Conservation (phyloP, 495 filamentous ascomycete species). For the Neurospora sp. region DNA sequence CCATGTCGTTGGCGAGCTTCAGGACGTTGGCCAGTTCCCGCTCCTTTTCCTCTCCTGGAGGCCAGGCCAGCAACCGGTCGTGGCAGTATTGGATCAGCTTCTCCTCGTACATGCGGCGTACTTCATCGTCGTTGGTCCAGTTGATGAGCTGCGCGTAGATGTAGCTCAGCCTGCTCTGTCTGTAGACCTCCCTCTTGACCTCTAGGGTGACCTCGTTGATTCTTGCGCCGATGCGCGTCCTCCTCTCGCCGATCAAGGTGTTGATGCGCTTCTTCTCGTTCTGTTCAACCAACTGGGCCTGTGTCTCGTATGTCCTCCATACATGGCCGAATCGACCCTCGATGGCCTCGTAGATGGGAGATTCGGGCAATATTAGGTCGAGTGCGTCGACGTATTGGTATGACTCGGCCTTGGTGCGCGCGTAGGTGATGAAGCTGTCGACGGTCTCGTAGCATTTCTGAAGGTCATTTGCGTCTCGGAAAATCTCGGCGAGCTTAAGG, state of each 20-base stretch:
- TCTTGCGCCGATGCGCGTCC: conserved; percentile 78
- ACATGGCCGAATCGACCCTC: conserved; percentile 82
- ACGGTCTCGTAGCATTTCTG: conserved; percentile 68
- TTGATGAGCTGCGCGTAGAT: conserved; percentile 76
- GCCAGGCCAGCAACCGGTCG: conserved; percentile 60
- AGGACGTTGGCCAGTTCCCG: conserved; percentile 58
- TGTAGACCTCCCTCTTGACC: conserved; percentile 76
- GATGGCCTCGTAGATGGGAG: conserved; percentile 66
- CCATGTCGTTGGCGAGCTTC: conserved; percentile 76
- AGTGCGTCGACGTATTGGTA: conserved; percentile 64
- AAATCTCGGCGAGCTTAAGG: conserved; percentile 64
- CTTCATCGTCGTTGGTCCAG: conserved; percentile 80
- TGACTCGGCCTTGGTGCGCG: conserved; percentile 59
- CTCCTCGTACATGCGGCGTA: conserved; percentile 78
- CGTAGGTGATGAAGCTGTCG: conserved; percentile 67
- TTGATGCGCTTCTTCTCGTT: conserved; percentile 91
- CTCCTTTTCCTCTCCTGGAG: conserved; percentile 49
- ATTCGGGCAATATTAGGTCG: conserved; percentile 63
- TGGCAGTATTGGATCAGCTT: conserved; percentile 76
- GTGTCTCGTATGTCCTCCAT: conserved; percentile 64
- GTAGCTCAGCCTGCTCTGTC: conserved; percentile 56
- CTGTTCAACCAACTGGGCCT: conserved; percentile 75
- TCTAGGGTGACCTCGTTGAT: conserved; percentile 73
- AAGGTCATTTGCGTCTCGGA: conserved; percentile 52
- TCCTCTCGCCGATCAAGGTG: conserved; percentile 76